Base-by-base conservation (phyloP, 2,329 filamentous ascomycete species). In the Pestalotiopsis sp. region DNA sequence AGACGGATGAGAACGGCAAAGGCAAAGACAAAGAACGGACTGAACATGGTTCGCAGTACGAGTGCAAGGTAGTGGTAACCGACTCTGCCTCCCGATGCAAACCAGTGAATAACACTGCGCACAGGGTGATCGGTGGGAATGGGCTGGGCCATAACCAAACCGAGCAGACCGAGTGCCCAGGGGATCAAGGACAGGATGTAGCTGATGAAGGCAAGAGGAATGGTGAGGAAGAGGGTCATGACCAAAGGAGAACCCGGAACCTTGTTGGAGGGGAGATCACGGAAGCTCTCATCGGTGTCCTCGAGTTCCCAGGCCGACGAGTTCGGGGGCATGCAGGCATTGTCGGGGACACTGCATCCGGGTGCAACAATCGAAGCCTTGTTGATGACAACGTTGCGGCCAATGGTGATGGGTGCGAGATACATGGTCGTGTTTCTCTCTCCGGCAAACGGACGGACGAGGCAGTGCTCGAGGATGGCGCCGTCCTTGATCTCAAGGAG, bases 371-470 rank as follows among this genome's bases (percentile, higher is more conserved):
- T 81, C 0, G 86, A 84, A 3, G 82, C 79, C 3, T 83, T 71
- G 5, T 87, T 86, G 4, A 88, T 78, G 1, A 79, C 83, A 11
- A 81, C 80, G 60, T 85, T 82, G 7, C 78, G 76, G 1, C 86
- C 86, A 64, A 89, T 82, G 11, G 74, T 75, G 69, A 89, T 88
- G 6, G 76, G 79, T 12, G 84, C 85, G 12, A 89, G 79, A 68
- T 87, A 87, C 86, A 89, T 89, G 1, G 83, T 83, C 0, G 87
- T 87, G 74, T 88, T 88, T n/a, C 81, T 78, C 75, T 89, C 87
- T 2, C 79, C 86, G 0, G 81, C 86, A 70, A 89, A 88, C 0
- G 86, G 86, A 11, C 87, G 81, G 62, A 83, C 80, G 55, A 81
- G 82, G 72, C 84, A 87, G 27, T 77, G 76, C 59, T 85, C 83